Evolutionary conservation across 495 filamentous ascomycete genomes (phyloP), one percentile per base, ranked within the genome.

Genomic region (Aspergillus incahuasiensis): DNA sequence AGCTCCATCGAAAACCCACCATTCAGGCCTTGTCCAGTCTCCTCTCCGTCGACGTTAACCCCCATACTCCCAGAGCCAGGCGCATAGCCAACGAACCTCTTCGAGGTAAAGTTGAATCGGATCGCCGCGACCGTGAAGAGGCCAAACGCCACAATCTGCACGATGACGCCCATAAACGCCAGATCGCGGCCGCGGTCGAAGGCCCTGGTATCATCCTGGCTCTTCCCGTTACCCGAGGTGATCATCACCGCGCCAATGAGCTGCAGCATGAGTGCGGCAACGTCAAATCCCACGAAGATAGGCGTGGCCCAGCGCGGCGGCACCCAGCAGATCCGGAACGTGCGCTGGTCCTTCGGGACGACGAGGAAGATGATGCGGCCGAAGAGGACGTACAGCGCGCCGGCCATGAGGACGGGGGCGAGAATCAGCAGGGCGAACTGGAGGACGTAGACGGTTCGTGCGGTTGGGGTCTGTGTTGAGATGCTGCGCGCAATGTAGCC

Each of bases 381-480:
- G 46, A 82, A 78, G 19, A 79, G 58, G 64, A 82, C 76, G 63
- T 83, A 84, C 45, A 80, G 77, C 0, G 78, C 80, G 0, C 79
- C 81, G 1, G 81, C 79, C 62, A 76, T 75, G 24, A 82, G 65
- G 6, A 77, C 78, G 4, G 64, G 65, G 1, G 73, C 68, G 16
- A 76, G 63, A 47, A 70, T 62, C n/a, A 74, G 52, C 20, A 77
- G 60, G 8, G 68, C 25, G 42, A 73, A 68, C 43, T 77, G 70
- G n/a, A 72, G 54, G 41, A 68, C 61, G 46, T 68, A 74, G 30
- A 55, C 6, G 6, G 59, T 61, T 47, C 67, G 65, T 18, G 68
- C 58, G 1, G 56, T 59, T 4, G 62, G 46, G 40, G 77, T 54
- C n/a, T 66, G 48, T 1, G 63, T 65, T 0, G 75, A 79, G 20